Percentiles rank a stretch among this genome's conserved stretches.
Evolutionary conservation across 1,139 yeast species (phyloP).

Genomic region (Saccharomycopsis crataegensis): DNA sequence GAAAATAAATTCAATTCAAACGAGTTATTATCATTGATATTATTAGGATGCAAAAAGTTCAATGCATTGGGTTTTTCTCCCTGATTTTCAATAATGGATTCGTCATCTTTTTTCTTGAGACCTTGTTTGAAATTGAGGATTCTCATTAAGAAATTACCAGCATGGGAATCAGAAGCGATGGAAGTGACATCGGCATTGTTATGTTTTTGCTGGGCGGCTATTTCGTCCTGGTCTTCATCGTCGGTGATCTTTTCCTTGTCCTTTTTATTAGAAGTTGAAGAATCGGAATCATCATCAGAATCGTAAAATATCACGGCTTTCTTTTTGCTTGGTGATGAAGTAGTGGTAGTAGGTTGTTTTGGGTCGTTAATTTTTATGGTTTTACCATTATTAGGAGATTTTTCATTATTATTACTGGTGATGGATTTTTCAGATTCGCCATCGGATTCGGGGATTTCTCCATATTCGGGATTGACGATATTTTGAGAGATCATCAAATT

Average conservation of each 20-base stretch:
- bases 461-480: background rate
- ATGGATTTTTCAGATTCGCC: background rate
- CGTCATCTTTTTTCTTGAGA: background rate
- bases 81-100: background rate
- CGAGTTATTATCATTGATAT: background rate
- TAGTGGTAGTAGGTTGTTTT: background rate
- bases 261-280: constrained; percentile 60
- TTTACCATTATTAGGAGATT: background rate
- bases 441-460: constrained; percentile 56
- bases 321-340: constrained; percentile 45
- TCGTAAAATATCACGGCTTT: constrained; percentile 47
- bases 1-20: constrained; percentile 8
- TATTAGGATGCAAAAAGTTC: background rate
- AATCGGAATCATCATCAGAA: constrained; percentile 56
- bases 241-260: constrained; percentile 43
- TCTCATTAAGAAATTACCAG: constrained; percentile 1
- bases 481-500: background rate
- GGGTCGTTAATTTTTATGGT: background rate
- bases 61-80: background rate
- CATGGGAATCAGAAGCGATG: constrained; percentile 2
- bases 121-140: constrained; percentile 2
- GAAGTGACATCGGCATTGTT: no score
- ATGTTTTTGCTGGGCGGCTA: constrained; percentile 20
- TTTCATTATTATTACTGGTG: background rate
- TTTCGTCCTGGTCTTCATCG: constrained; percentile 21